Conservation (phyloP, 1,284 basidiomycete genomes). For the Marasmius fiardii region DNA sequence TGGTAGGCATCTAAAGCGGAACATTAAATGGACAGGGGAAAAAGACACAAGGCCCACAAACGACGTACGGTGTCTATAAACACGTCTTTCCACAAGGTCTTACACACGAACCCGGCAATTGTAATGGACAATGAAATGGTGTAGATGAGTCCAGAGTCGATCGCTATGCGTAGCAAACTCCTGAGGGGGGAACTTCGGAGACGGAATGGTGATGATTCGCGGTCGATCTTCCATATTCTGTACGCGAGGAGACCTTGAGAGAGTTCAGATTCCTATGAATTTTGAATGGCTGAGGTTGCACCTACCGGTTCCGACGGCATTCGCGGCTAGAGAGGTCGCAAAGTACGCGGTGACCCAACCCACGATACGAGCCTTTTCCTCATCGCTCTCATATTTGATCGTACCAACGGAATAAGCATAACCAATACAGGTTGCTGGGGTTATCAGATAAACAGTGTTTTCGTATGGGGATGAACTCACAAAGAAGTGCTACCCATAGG, state of each 20-base stretch:
- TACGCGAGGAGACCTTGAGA: conserved; percentile 1
- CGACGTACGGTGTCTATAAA: not conserved
- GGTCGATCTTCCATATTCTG: conserved; percentile 4
- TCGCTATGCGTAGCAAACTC: not conserved
- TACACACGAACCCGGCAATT: not conserved
- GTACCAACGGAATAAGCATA: not conserved
- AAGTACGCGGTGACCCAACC: conserved; percentile 6
- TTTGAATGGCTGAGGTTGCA: too few relatives aligned
- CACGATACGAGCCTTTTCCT: not conserved
- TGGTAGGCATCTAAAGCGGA: not conserved
- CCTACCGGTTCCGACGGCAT: conserved; percentile 4
- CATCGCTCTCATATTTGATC: not conserved
- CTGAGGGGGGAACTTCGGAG: not conserved
- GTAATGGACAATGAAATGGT: not conserved
- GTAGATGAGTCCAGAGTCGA: conserved; percentile 5
- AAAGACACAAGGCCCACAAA: not conserved
- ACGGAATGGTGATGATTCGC: not conserved
- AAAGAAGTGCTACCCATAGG: not conserved
- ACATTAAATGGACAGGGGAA: not conserved
- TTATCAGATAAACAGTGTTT: too few relatives aligned
- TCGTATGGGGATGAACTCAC: not conserved
- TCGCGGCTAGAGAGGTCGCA: not conserved
- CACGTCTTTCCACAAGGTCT: not conserved
- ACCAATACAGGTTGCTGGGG: conserved; percentile 1
- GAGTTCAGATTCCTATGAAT: not conserved